Conservation (phyloP, 1,139 yeast genomes). For the Magnusiomyces fungicola region DNA sequence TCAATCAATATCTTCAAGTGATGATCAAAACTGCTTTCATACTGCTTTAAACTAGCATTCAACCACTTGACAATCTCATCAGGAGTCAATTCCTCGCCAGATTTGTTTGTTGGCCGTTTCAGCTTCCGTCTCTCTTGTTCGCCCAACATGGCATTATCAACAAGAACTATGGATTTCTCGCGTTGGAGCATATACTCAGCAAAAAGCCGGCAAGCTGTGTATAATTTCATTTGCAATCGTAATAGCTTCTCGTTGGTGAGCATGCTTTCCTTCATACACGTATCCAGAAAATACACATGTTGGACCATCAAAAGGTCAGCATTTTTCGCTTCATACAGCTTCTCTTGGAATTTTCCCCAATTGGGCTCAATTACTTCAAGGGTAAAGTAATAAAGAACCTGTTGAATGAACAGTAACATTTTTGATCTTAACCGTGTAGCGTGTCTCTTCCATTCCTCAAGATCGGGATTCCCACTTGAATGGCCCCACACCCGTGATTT, state of each 20-base stretch:
- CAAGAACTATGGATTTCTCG: conserved; percentile 48
- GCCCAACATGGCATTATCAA: conserved; percentile 43
- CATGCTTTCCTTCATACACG: conserved; percentile 59
- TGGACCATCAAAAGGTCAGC: conserved; percentile 45
- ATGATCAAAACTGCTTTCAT: conserved; percentile 49
- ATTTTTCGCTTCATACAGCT: conserved; percentile 33
- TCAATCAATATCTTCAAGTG: conserved; percentile 48
- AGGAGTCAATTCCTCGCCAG: conserved; percentile 31
- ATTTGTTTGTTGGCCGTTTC: conserved; percentile 35
- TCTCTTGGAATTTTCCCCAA: conserved; percentile 39
- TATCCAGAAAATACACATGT: conserved; percentile 55
- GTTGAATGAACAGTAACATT: conserved; percentile 54
- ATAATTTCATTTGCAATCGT: conserved; percentile 36
- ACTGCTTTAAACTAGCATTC: conserved; percentile 43
- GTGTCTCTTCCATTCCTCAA: conserved; percentile 51
- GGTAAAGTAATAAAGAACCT: conserved; percentile 50
- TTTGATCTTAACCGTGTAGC: conserved; percentile 53
- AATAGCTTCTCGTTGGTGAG: conserved; percentile 55
- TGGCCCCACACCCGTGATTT: conserved; percentile 63
- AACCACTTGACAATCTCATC: conserved; percentile 31
- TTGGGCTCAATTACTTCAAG: conserved; percentile 56
- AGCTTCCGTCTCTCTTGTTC: conserved; percentile 36
- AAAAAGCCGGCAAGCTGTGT: conserved; percentile 40
- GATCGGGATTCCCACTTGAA: conserved; percentile 35
- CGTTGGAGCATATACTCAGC: conserved; percentile 49